These are phyloP conservation scores for Solanum piurae DNA, from an alignment of 257 asterid genomes.

Conservation along the genomic window DNA sequence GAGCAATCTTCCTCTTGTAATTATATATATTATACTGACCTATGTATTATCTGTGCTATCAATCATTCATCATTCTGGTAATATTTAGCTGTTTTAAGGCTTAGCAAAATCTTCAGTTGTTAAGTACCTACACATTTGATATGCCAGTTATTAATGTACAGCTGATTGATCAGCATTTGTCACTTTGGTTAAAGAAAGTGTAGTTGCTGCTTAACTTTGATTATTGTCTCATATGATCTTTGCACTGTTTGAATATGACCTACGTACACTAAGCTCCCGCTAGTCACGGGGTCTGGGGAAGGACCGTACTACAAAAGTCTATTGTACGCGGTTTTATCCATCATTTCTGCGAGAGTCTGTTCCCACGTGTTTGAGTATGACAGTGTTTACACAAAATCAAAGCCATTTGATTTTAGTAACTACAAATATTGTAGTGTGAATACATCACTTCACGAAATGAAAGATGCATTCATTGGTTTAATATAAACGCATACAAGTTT, in stretches of 20 bases:
- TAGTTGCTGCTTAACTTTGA: background rate
- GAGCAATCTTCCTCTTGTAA: background rate
- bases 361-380: background rate
- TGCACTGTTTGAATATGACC: background rate
- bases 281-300: background rate
- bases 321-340: background rate
- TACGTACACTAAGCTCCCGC: background rate
- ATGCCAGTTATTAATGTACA: background rate
- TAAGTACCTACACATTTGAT: background rate
- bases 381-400: background rate
- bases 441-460: background rate
- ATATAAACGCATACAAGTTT: too few relatives aligned
- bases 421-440: background rate
- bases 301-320: background rate
- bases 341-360: background rate
- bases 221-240: background rate
- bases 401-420: too few relatives aligned
- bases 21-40: background rate
- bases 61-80: background rate
- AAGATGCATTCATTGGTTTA: background rate
- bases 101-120: background rate
- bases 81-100: background rate
- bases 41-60: background rate
- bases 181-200: background rate
- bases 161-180: background rate